Evolutionary conservation across 495 filamentous ascomycete genomes (phyloP).

Genomic region (Pseudevernia furfuracea): DNA sequence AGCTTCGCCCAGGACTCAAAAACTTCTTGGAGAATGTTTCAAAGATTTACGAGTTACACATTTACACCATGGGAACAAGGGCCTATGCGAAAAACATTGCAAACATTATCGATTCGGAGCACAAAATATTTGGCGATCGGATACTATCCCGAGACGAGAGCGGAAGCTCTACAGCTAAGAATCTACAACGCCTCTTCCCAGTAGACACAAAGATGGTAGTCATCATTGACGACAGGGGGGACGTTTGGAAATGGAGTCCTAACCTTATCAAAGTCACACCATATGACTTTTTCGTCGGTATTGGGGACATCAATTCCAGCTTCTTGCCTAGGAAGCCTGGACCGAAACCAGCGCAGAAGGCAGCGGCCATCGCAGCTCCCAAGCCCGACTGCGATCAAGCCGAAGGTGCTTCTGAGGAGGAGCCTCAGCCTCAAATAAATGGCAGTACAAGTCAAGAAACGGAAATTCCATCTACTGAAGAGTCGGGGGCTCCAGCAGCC

Average conservation of each 20-base stretch:
- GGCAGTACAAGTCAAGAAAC: constrained; percentile 13
- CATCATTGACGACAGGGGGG: constrained; percentile 94
- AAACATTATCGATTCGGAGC: constrained; percentile 82
- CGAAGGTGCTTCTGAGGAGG: constrained; percentile 24
- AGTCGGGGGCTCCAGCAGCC: constrained; percentile 13
- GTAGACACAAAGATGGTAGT: constrained; percentile 98
- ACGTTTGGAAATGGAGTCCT: constrained; percentile 93
- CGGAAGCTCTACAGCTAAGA: constrained; percentile 83
- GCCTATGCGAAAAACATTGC: constrained; percentile 90
- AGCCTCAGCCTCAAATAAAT: constrained; percentile 16
- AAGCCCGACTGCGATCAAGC: constrained; percentile 24
- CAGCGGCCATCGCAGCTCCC: constrained; percentile 20
- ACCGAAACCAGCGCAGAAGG: constrained; percentile 39
- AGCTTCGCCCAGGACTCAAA: constrained; percentile 85
- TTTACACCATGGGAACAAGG: constrained; percentile 98
- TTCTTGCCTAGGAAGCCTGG: constrained; percentile 88
- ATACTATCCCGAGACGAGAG: constrained; percentile 96
- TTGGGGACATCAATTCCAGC: constrained; percentile 97
- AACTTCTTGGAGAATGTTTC: constrained; percentile 75
- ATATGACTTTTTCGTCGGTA: constrained; percentile 96
- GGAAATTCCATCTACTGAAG: constrained; percentile 6
- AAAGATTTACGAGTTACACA: constrained; percentile 84
- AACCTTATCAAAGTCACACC: constrained; percentile 92
- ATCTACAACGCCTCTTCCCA: constrained; percentile 83
- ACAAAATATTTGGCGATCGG: constrained; percentile 83